A percentile compares a stretch with the other conserved stretches of the same genome.
phyloP scores from a whole-genome alignment of 73 alveolate species.

The Paramecium sexaurelia region DNA sequence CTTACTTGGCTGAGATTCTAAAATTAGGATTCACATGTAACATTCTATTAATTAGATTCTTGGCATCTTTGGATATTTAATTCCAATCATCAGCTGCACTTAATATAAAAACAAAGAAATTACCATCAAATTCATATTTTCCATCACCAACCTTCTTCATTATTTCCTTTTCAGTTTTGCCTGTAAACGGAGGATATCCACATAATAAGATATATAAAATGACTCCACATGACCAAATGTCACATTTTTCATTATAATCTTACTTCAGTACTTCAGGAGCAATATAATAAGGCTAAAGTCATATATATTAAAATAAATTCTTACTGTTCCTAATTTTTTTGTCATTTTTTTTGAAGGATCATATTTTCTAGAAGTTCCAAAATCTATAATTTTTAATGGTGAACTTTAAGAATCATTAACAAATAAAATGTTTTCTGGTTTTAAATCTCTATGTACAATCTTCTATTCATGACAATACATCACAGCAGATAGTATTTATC shows the following conservation, averaged over 20 bases:
- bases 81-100: conserved; percentile 65
- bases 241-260: conserved; percentile 56
- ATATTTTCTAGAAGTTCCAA: conserved; percentile 73
- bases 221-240: conserved; percentile 54
- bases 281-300: conserved; percentile 28
- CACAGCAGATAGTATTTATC: conserved; percentile 62
- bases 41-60: conserved; percentile 76
- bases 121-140: conserved; percentile 55
- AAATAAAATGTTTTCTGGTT: conserved; percentile 86
- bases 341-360: conserved; percentile 65
- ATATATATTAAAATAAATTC: neutral
- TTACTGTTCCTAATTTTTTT: conserved; percentile 62
- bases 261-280: conserved; percentile 60
- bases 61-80: conserved; percentile 70
- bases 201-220: conserved; percentile 37
- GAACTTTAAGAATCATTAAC: conserved; percentile 66
- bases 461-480: conserved; percentile 66
- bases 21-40: conserved; percentile 68
- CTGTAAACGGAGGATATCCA: conserved; percentile 61
- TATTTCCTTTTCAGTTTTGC: conserved; percentile 39
- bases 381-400: conserved; percentile 74
- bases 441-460: conserved; percentile 75
- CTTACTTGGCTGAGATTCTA: conserved; percentile 77
- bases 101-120: neutral
- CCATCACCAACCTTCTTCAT: conserved; percentile 47